Percentiles rank a stretch among this genome's conserved stretches.
phyloP scores from a whole-genome alignment of 1,139 yeast genomes.

The Hemisphaericaspora subhashii region DNA sequence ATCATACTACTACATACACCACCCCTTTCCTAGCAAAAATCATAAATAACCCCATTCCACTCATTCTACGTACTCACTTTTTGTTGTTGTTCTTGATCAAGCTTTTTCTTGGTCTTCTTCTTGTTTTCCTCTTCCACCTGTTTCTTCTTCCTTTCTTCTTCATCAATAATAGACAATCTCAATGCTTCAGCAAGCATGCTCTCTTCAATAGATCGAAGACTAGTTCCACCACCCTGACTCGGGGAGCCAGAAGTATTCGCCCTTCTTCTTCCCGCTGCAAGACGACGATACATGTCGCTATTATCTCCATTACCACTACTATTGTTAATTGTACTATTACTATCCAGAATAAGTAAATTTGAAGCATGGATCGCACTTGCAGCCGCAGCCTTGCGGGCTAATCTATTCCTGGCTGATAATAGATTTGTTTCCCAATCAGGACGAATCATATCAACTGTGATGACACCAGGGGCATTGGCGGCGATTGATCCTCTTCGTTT shows the following conservation, averaged over 20 bases:
- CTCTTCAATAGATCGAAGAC: conserved; percentile 53
- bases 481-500: conserved; percentile 49
- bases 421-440: conserved; percentile 91
- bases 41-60: neutral
- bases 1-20: too few species aligned
- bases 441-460: conserved; percentile 77
- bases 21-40: too few species aligned
- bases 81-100: neutral
- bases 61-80: neutral
- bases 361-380: conserved; percentile 93
- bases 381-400: conserved; percentile 87
- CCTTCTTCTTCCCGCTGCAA: conserved; percentile 19
- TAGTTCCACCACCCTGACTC: conserved; percentile 2
- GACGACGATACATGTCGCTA: too few species aligned
- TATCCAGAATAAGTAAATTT: conserved; percentile 48
- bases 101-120: conserved; percentile 6
- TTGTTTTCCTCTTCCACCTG: conserved; percentile 22
- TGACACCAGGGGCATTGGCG: conserved; percentile 62
- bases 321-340: conserved; percentile 8
- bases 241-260: conserved; percentile 12
- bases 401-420: conserved; percentile 65
- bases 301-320: conserved; percentile 2
- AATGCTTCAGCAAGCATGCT: conserved; percentile 85
- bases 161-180: conserved; percentile 69
- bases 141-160: conserved; percentile 51